Evolutionary conservation across 2,329 filamentous ascomycete species (phyloP).

Genomic region (Bipolaris gigantea): DNA sequence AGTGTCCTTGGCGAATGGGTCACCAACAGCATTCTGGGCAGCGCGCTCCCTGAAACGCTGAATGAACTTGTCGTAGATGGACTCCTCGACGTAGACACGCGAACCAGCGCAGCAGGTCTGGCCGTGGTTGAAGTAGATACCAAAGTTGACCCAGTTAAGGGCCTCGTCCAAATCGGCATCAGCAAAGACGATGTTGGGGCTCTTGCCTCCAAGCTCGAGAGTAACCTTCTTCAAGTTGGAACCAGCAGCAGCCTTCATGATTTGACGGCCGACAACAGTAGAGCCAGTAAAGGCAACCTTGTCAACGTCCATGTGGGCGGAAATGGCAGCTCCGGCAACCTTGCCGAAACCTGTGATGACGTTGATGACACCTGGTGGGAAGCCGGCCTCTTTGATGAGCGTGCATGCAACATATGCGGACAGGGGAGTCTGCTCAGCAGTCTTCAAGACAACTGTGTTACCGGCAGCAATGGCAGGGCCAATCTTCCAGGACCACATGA

Average conservation of each 20-base stretch:
- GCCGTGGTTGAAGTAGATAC: slow-evolving; percentile 62
- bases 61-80: slow-evolving; percentile 86
- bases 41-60: slow-evolving; percentile 78
- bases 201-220: slow-evolving; percentile 79
- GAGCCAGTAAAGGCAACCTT: slow-evolving; percentile 84
- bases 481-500: slow-evolving; percentile 84
- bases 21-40: slow-evolving; percentile 73
- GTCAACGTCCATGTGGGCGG: slow-evolving; percentile 77
- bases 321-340: slow-evolving; percentile 74
- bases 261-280: slow-evolving; percentile 70
- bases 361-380: slow-evolving; percentile 77
- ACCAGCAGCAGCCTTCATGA: slow-evolving; percentile 78
- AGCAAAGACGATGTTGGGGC: slow-evolving; percentile 77
- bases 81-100: slow-evolving; percentile 82
- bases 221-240: slow-evolving; percentile 84
- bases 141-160: slow-evolving; percentile 74
- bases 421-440: slow-evolving; percentile 75
- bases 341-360: slow-evolving; percentile 77
- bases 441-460: slow-evolving; percentile 74
- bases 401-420: slow-evolving; percentile 66
- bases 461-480: slow-evolving; percentile 72
- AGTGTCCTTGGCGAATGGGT: slow-evolving; percentile 76
- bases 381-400: slow-evolving; percentile 74
- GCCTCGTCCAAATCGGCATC: slow-evolving; percentile 77
- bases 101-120: slow-evolving; percentile 74